phyloP scores from a whole-genome alignment of 352 stramenopile genomes.

The Elongisporangium undulatum region DNA sequence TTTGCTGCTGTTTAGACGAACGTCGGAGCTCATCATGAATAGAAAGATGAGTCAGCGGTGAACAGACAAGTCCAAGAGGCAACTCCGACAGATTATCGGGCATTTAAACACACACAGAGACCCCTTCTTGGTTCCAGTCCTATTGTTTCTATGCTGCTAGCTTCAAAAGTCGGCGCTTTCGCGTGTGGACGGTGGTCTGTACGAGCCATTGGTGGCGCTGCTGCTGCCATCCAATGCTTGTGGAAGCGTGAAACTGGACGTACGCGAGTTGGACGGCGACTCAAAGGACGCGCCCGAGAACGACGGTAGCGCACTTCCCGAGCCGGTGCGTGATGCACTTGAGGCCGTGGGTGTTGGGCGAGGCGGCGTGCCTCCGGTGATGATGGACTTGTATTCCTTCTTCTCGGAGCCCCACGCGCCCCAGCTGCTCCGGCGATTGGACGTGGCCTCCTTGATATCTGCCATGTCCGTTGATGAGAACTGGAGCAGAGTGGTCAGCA shows the following conservation, averaged over 20 bases:
- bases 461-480: conserved; percentile 73
- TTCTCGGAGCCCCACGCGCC: conserved; percentile 49
- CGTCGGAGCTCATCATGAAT: conserved; percentile 83
- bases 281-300: not conserved
- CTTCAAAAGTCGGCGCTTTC: conserved; percentile 72
- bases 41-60: conserved; percentile 61
- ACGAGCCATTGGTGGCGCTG: conserved; percentile 26
- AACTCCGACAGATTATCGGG: not conserved
- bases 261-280: not conserved
- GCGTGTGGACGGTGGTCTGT: conserved; percentile 13
- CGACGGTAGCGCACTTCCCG: not conserved
- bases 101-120: conserved; percentile 1
- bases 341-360: conserved; percentile 13
- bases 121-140: not conserved
- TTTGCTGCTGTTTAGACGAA: conserved; percentile 38
- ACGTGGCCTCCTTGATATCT: conserved; percentile 64
- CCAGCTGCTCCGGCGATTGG: conserved; percentile 64
- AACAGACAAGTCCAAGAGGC: conserved; percentile 7
- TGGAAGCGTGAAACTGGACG: conserved; percentile 55
- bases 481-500: conserved; percentile 83
- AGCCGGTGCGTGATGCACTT: not conserved
- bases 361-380: conserved; percentile 21
- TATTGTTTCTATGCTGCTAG: conserved; percentile 1
- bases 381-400: conserved; percentile 69
- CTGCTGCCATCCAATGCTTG: conserved; percentile 23